These are phyloP conservation scores for Kitagawia praeruptora DNA, from an alignment of 129 eudicot genomes.

Conservation along the genomic window DNA sequence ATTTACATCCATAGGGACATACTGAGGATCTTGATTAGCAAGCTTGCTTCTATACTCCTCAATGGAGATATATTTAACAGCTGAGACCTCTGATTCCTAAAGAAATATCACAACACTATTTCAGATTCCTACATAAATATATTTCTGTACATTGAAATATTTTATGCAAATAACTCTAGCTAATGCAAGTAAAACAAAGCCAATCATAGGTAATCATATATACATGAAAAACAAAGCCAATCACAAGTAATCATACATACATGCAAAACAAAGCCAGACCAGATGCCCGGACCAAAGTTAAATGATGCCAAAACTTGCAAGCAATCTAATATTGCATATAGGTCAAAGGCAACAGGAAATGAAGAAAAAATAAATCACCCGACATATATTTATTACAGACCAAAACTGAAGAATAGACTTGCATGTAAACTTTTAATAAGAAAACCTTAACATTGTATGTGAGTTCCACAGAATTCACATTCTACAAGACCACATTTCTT, in stretches of 20 bases:
- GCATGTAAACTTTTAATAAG: background rate
- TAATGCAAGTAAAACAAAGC: background rate
- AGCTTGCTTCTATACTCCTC: slow-evolving; percentile 76
- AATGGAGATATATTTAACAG: slow-evolving; percentile 71
- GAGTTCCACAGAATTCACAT: background rate
- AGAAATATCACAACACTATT: slow-evolving; percentile 7
- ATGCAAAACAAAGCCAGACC: background rate
- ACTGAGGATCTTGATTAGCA: slow-evolving; percentile 61
- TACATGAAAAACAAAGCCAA: background rate
- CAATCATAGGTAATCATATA: background rate
- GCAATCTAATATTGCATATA: background rate
- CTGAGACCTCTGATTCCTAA: slow-evolving; percentile 94
- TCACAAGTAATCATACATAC: background rate
- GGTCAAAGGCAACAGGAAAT: background rate
- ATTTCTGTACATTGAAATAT: background rate
- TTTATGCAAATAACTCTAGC: background rate
- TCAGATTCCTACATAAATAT: slow-evolving; percentile 13
- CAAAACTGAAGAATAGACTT: background rate
- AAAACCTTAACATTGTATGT: background rate
- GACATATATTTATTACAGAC: background rate
- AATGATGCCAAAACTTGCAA: background rate
- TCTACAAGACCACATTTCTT: background rate
- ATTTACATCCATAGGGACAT: slow-evolving; percentile 55
- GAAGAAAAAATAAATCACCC: background rate
- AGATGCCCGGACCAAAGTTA: background rate